Evolutionary conservation across 169 alveolate species (phyloP), one percentile per base, ranked within the genome.

Genomic region (Theileria parva): DNA sequence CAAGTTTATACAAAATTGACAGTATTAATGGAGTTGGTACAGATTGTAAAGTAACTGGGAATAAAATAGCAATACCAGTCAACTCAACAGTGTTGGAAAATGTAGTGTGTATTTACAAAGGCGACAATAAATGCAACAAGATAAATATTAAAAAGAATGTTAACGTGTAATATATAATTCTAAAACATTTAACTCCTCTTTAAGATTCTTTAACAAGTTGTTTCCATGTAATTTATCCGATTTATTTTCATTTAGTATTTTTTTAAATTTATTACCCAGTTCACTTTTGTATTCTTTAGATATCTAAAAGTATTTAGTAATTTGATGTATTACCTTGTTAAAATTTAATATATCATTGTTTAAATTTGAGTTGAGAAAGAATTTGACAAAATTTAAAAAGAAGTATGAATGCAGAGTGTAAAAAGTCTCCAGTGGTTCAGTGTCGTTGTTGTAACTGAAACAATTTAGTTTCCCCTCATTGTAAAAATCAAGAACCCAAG

Each of bases 401-500:
- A 66, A 65, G 27, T 11, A 70, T n/a, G 81, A 37, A 65, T 85
- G 91, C 63, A 85, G 34, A 0, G 39, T 57, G 67, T 53, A 71
- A 23, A 85, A 77, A 25, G 74, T 51, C 5, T 85, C 80, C 11
- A 61, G 30, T 5, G 87, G 34, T 9, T 17, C 68, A 25, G 19
- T 11, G 44, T 77, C 83, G 70, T 71, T 72, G 76, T 74, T 27
- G 67, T 78, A 85, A 17, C 61, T 65, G 75, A 85, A 78, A 21
- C 59, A 59, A 11, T 44, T 51, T 15, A 71, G 76, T 67, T 77
- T 77, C 21, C 66, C 57, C 27, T 60, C 65, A 65, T 39, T 85
- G 79, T 53, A 48, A 30, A 68, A 74, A 17, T 85, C 91, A 25
- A 85, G 28, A 1, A 79, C 77, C 91, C 91, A 85, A 15, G 87